Percentiles rank a stretch among this genome's conserved stretches.
Conservation (phyloP, 495 filamentous ascomycete genomes). For the Arthonia radiata region DNA sequence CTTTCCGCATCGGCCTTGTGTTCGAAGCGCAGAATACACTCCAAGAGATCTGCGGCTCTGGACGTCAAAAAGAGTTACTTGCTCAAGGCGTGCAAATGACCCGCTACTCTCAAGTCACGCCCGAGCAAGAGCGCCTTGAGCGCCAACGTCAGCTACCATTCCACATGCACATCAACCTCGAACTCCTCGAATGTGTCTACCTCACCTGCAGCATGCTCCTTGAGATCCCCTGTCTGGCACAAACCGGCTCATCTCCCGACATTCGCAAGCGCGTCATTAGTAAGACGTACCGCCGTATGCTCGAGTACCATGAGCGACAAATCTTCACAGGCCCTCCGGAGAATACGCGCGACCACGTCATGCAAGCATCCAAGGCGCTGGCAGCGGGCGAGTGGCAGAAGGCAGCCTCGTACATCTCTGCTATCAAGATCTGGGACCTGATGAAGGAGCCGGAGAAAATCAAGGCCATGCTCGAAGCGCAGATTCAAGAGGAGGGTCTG, state of each 20-base stretch:
- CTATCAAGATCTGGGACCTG: conserved; percentile 98
- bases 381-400: conserved; percentile 98
- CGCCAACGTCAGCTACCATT: conserved; percentile 91
- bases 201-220: conserved; percentile 96
- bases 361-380: conserved; percentile 92
- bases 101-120: conserved; percentile 77
- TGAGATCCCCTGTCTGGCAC: conserved; percentile 89
- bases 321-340: conserved; percentile 97
- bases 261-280: conserved; percentile 95
- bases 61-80: conserved; percentile 88
- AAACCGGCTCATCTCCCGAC: conserved; percentile 86
- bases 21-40: conserved; percentile 94
- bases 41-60: conserved; percentile 91
- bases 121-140: conserved; percentile 91
- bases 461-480: conserved; percentile 86
- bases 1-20: conserved; percentile 86
- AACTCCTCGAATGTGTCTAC: conserved; percentile 94
- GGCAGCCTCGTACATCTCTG: conserved; percentile 69
- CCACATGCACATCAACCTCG: conserved; percentile 99
- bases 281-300: conserved; percentile 97
- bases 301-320: conserved; percentile 97
- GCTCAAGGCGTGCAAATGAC: conserved; percentile 97
- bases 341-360: conserved; percentile 95
- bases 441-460: conserved; percentile 74
- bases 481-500: conserved; percentile 95